Percentiles rank a stretch among this genome's conserved stretches.
Conservation (phyloP, 495 filamentous ascomycete species). For the Podospora pseudocomata region DNA sequence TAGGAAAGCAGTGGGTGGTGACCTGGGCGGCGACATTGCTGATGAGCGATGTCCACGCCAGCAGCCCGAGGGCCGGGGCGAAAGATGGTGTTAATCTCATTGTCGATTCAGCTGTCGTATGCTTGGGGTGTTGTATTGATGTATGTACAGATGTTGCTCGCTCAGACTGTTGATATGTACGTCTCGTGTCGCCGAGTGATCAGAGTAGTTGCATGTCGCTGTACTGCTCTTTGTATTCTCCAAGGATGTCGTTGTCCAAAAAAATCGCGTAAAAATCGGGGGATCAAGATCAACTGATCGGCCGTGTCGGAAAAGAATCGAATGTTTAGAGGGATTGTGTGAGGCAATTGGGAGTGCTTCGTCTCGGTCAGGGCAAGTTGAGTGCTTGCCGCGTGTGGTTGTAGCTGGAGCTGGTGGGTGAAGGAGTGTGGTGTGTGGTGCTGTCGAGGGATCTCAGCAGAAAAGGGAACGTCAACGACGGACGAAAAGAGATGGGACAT, state of each 20-base stretch:
- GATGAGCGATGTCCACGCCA: constrained; percentile 39
- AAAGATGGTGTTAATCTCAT: constrained; percentile 35
- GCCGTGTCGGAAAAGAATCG: not conserved
- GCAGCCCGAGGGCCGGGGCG: constrained; percentile 39
- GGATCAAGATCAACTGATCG: constrained; percentile 1
- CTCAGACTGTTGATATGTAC: too few relatives aligned
- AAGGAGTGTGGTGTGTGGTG: not conserved
- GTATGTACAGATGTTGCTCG: too few relatives aligned
- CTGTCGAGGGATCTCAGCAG: not conserved
- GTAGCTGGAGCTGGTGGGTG: not conserved
- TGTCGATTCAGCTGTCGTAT: constrained; percentile 5
- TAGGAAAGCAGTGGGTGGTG: constrained; percentile 63
- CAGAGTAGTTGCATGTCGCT: not conserved
- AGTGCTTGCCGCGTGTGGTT: not conserved
- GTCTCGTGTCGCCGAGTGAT: not conserved
- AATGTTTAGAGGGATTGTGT: not conserved
- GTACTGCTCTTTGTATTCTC: not conserved
- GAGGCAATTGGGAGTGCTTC: constrained; percentile 10
- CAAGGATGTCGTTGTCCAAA: not conserved
- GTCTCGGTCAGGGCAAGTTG: not conserved
- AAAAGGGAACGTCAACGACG: not conserved
- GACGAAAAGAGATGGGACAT: not conserved
- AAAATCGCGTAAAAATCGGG: not conserved
- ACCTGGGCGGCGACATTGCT: constrained; percentile 54
- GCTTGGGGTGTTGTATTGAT: not conserved